Conservation (phyloP, 2,329 filamentous ascomycete genomes). For the Amauroascus niger region DNA sequence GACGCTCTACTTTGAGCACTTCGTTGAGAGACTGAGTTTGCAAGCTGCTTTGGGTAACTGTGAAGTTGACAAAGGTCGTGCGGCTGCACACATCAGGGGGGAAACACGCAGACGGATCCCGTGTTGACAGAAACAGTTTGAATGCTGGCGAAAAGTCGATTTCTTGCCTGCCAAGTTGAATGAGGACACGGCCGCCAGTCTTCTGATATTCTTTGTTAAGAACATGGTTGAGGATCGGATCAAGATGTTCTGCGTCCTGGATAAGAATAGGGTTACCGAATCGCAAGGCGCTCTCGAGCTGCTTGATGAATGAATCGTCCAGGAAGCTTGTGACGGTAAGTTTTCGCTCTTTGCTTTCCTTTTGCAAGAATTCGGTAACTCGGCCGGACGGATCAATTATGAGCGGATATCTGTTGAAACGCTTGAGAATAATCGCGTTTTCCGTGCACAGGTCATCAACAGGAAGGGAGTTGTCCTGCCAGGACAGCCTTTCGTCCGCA, state of each 20-base stretch:
- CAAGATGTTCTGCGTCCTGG: slow-evolving; percentile 92
- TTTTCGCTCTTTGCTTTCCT: slow-evolving; percentile 84
- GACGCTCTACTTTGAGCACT: slow-evolving; percentile 91
- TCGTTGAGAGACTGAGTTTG: slow-evolving; percentile 97
- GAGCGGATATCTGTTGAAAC: slow-evolving; percentile 95
- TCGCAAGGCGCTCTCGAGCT: slow-evolving; percentile 88
- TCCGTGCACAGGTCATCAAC: slow-evolving; percentile 97
- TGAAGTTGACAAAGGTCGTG: slow-evolving; percentile 99
- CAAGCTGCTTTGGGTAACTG: slow-evolving; percentile 95
- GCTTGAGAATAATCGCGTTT: slow-evolving; percentile 92
- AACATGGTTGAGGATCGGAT: slow-evolving; percentile 95
- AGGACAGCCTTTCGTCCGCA: slow-evolving; percentile 84
- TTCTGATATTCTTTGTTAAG: slow-evolving; percentile 99
- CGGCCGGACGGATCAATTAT: slow-evolving; percentile 97
- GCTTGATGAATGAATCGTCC: slow-evolving; percentile 96
- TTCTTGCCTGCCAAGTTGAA: slow-evolving; percentile 96
- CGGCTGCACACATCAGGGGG: slow-evolving; percentile 95
- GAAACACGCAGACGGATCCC: slow-evolving; percentile 92
- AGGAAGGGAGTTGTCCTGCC: slow-evolving; percentile 88
- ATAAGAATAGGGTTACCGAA: slow-evolving; percentile 98
- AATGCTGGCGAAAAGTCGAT: slow-evolving; percentile 98
- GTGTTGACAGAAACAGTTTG: slow-evolving; percentile 86
- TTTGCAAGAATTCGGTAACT: slow-evolving; percentile 88
- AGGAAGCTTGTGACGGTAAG: slow-evolving; percentile 96
- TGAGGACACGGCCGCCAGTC: slow-evolving; percentile 93